These are phyloP conservation scores for Gautieria morchelliformis DNA, from an alignment of 768 basidiomycete species.

Conservation along the genomic window DNA sequence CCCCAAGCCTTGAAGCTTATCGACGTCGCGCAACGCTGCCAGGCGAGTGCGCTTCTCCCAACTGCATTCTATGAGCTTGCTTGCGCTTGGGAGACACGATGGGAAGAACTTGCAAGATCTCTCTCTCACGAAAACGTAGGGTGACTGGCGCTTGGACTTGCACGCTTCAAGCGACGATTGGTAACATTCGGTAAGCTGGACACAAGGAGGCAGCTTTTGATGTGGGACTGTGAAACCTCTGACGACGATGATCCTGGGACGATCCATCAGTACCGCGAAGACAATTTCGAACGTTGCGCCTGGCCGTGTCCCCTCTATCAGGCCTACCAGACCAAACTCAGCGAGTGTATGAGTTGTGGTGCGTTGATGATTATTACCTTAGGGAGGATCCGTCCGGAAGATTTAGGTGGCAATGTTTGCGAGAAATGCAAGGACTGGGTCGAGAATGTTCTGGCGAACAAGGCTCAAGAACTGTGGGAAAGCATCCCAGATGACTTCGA, in stretches of 20 bases:
- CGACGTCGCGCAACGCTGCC: neutral
- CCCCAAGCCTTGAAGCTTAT: neutral
- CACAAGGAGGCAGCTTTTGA: neutral
- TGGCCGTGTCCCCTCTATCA: neutral
- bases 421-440: neutral
- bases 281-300: too few species aligned
- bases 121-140: neutral
- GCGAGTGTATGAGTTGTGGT: neutral
- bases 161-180: neutral
- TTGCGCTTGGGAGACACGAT: too few species aligned
- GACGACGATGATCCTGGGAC: neutral
- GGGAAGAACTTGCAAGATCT: neutral
- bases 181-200: neutral
- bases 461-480: too few species aligned
- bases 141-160: neutral
- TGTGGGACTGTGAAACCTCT: neutral
- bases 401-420: neutral
- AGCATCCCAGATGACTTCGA: too few species aligned
- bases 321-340: neutral
- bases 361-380: too few species aligned
- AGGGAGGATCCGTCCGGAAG: neutral
- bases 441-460: neutral
- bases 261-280: neutral
- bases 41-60: neutral
- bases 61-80: too few species aligned